Percentiles rank a stretch among this genome's conserved stretches.
Evolutionary conservation across 345 rosid genomes (phyloP).

Genomic region (Syzygium grande): DNA sequence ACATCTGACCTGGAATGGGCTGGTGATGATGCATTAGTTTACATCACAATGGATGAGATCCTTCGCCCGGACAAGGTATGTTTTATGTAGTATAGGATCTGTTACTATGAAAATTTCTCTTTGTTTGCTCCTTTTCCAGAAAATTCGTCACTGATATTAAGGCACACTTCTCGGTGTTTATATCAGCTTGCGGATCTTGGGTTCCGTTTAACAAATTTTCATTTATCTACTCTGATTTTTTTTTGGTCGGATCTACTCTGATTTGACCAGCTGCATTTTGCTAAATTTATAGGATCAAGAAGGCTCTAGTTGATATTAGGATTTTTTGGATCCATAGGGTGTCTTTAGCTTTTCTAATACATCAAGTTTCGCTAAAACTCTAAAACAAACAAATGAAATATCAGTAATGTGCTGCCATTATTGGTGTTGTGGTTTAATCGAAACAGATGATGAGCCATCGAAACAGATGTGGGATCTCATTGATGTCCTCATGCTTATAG

Average conservation of each 20-base stretch:
- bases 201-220: too few species aligned
- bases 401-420: not conserved
- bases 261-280: not conserved
- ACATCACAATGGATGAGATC: constrained; percentile 74
- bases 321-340: not conserved
- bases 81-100: not conserved
- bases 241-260: not conserved
- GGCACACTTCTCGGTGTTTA: not conserved
- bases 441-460: not conserved
- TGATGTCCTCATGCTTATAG: not conserved
- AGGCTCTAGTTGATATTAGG: not conserved
- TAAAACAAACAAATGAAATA: not conserved
- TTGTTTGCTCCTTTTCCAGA: not conserved
- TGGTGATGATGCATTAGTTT: constrained; percentile 70
- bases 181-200: not conserved
- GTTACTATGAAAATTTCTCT: not conserved
- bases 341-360: not conserved
- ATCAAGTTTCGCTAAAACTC: not conserved
- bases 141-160: not conserved
- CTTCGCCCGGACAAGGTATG: constrained; percentile 85
- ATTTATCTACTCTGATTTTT: not conserved
- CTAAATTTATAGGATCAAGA: not conserved
- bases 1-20: constrained; percentile 69
- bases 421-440: not conserved
- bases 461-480: not conserved